A percentile compares a stretch with the other conserved stretches of the same genome.
These are phyloP conservation scores for Xylaria longipes DNA, from an alignment of 495 filamentous ascomycete genomes.

Conservation along the genomic window DNA sequence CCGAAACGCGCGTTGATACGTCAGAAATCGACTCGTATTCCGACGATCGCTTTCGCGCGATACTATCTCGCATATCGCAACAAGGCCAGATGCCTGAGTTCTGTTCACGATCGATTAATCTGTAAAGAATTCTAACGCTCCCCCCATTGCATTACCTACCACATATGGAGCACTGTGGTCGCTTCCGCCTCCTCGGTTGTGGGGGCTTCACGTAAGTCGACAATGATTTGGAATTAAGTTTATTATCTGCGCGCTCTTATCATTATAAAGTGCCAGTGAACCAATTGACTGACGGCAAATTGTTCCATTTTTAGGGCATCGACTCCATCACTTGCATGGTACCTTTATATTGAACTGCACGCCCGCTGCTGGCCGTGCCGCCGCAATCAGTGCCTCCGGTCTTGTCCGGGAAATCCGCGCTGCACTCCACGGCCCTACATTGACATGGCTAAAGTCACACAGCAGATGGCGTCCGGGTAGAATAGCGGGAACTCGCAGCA, in stretches of 20 bases:
- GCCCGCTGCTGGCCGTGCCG: constrained; percentile 16
- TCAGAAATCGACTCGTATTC: constrained; percentile 2
- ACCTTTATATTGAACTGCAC: constrained; percentile 17
- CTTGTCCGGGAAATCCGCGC: constrained; percentile 18
- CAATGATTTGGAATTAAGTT: constrained; percentile 24
- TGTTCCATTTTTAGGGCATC: constrained; percentile 21
- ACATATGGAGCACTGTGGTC: not conserved
- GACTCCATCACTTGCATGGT: constrained; percentile 5
- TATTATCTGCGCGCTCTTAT: constrained; percentile 16
- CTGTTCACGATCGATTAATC: constrained; percentile 14
- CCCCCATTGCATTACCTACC: constrained; percentile 11
- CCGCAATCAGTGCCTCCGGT: constrained; percentile 18
- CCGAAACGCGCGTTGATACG: not conserved
- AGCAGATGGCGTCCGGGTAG: constrained; percentile 11
- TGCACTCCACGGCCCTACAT: not conserved
- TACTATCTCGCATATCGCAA: not conserved
- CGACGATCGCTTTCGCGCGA: not conserved
- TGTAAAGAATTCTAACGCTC: not conserved
- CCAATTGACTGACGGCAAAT: constrained; percentile 20
- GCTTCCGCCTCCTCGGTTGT: constrained; percentile 5
- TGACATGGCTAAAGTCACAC: constrained; percentile 22
- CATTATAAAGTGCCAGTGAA: constrained; percentile 4
- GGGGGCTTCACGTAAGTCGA: constrained; percentile 20
- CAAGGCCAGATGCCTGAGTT: not conserved
- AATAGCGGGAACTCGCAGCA: constrained; percentile 13